Evolutionary conservation across 2,329 filamentous ascomycete species (phyloP).

Genomic region (Atkinsonella hypoxylon): DNA sequence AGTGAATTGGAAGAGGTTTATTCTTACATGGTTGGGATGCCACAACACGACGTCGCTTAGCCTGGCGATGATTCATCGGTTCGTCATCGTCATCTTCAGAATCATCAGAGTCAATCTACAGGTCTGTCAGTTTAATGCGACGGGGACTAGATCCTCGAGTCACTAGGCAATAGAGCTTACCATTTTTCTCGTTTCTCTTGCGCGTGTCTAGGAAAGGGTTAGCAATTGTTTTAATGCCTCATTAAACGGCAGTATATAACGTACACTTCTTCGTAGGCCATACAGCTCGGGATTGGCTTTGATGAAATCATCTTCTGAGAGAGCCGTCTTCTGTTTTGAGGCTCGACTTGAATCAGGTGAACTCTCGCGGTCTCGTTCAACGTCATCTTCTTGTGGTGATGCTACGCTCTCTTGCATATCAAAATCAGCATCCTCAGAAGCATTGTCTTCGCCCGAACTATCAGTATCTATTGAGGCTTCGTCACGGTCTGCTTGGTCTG

Average conservation of each 20-base stretch:
- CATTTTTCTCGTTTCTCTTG: slow-evolving; percentile 44
- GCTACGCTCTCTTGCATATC: slow-evolving; percentile 52
- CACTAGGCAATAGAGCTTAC: slow-evolving; percentile 31
- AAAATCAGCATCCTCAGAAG: slow-evolving; percentile 62
- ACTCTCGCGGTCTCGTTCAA: slow-evolving; percentile 46
- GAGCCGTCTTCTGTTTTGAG: slow-evolving; percentile 58
- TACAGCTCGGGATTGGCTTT: slow-evolving; percentile 89
- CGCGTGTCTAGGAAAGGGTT: slow-evolving; percentile 34
- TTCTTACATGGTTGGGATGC: slow-evolving; percentile 50
- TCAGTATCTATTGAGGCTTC: slow-evolving; percentile 32
- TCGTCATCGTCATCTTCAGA: slow-evolving; percentile 41
- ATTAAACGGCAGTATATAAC: slow-evolving; percentile 22
- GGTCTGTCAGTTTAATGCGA: slow-evolving; percentile 2
- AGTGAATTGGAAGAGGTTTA: not conserved
- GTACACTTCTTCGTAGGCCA: slow-evolving; percentile 82
- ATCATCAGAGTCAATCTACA: slow-evolving; percentile 38
- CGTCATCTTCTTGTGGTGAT: slow-evolving; percentile 32
- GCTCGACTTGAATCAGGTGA: slow-evolving; percentile 59
- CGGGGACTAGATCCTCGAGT: not conserved
- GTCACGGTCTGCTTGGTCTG: slow-evolving; percentile 28
- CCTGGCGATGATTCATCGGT: slow-evolving; percentile 43
- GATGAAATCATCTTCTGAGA: slow-evolving; percentile 73
- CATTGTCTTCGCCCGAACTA: slow-evolving; percentile 40
- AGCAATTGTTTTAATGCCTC: slow-evolving; percentile 15
- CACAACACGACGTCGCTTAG: slow-evolving; percentile 58